Evolutionary conservation across 2,329 filamentous ascomycete species (phyloP).

Genomic region (Graphilbum fragrans): DNA sequence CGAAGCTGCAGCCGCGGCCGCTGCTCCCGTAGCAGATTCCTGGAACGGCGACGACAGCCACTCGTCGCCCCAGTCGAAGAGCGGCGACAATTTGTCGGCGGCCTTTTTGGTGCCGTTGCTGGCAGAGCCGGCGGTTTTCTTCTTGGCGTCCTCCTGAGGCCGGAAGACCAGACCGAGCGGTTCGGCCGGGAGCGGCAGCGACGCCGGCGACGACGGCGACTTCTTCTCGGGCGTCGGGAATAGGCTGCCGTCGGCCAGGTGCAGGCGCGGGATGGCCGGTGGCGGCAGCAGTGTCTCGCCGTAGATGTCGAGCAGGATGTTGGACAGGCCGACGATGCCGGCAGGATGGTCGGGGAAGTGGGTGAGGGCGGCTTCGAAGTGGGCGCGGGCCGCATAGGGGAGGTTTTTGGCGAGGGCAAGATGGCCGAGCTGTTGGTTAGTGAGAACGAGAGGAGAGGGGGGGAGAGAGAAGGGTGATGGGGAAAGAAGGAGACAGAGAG

Average conservation of each 20-base stretch:
- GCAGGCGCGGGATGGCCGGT: conserved; percentile 35
- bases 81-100: background rate
- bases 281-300: conserved; percentile 52
- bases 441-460: background rate
- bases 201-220: conserved; percentile 1
- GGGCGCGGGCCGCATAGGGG: conserved; percentile 57
- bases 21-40: background rate
- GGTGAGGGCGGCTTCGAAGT: conserved; percentile 74
- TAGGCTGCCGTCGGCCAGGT: conserved; percentile 18
- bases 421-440: conserved; percentile 45
- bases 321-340: conserved; percentile 72
- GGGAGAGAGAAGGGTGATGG: background rate
- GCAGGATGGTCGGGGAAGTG: conserved; percentile 68
- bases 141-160: conserved; percentile 1
- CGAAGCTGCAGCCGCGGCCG: background rate
- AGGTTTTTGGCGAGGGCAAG: conserved; percentile 49
- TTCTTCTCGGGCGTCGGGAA: conserved; percentile 10
- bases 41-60: background rate
- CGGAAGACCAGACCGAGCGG: conserved; percentile 32
- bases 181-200: conserved; percentile 23
- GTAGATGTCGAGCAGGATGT: conserved; percentile 79
- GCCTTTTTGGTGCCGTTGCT: background rate
- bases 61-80: background rate
- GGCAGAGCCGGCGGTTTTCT: background rate
- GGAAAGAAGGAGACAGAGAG: background rate